Percentiles rank a stretch among this genome's conserved stretches.
Conservation (phyloP, 257 asterid genomes). For the Apocynum venetum region DNA sequence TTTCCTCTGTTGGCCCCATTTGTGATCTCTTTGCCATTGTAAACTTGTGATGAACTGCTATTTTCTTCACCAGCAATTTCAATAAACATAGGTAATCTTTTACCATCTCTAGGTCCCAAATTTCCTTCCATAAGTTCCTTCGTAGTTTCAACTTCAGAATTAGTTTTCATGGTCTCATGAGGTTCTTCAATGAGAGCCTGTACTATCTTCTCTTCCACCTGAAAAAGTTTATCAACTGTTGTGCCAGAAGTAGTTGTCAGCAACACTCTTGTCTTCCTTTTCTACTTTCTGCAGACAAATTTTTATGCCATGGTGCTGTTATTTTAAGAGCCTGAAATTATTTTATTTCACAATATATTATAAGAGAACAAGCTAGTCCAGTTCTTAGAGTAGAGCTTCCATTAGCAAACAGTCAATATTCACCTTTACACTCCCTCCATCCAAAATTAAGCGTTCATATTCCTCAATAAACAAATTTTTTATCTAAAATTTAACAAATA, state of each 20-base stretch:
- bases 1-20: slow-evolving; percentile 8
- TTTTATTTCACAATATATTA: not conserved
- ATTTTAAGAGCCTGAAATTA: not conserved
- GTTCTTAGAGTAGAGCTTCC: not conserved
- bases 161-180: not conserved
- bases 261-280: not conserved
- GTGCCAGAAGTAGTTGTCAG: not conserved
- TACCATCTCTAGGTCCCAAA: not conserved
- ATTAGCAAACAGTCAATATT: not conserved
- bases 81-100: slow-evolving; percentile 13
- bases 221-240: not conserved
- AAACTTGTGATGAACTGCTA: slow-evolving; percentile 8
- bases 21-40: not conserved
- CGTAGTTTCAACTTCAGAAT: not conserved
- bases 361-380: not conserved
- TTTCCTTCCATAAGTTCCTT: slow-evolving; percentile 11
- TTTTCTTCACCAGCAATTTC: slow-evolving; percentile 17
- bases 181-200: not conserved
- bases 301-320: not conserved
- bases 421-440: not conserved
- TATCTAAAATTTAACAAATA: not conserved
- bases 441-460: not conserved
- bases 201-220: not conserved
- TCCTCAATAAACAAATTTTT: not conserved
- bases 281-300: slow-evolving; percentile 2